Evolutionary conservation across 129 eudicot genomes (phyloP).

Genomic region (Heracleum sosnowskyi): DNA sequence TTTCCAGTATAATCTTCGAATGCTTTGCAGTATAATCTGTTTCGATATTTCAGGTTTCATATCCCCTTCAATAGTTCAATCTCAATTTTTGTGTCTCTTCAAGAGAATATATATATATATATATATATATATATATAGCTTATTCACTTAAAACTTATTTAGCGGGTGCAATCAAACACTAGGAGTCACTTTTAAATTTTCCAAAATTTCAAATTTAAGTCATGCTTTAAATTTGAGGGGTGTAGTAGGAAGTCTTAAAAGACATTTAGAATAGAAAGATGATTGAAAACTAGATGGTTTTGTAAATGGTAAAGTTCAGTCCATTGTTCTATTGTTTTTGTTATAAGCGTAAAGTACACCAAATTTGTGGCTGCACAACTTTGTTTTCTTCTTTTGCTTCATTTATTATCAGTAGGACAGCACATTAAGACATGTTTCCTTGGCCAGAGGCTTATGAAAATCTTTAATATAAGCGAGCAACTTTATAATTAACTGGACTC

Average conservation of each 20-base stretch:
- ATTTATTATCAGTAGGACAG: background rate
- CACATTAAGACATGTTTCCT: background rate
- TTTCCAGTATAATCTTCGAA: no score
- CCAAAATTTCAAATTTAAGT: background rate
- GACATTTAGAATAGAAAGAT: background rate
- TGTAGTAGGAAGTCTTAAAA: background rate
- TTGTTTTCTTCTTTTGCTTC: background rate
- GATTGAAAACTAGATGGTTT: background rate
- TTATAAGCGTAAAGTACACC: background rate
- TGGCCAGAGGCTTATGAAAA: background rate
- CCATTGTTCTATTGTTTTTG: background rate
- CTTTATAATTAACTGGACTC: background rate
- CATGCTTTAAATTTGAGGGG: background rate
- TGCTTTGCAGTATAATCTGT: no score
- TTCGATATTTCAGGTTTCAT: background rate
- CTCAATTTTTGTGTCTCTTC: background rate
- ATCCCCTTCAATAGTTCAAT: background rate
- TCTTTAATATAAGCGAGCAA: background rate
- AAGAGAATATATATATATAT: background rate
- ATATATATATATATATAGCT: background rate
- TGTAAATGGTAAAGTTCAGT: background rate
- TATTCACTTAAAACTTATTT: background rate
- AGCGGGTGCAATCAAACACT: background rate
- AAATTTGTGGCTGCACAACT: background rate
- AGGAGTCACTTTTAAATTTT: background rate